Evolutionary conservation across 2,329 filamentous ascomycete genomes (phyloP).

Genomic region (Lecanicillium sp.): DNA sequence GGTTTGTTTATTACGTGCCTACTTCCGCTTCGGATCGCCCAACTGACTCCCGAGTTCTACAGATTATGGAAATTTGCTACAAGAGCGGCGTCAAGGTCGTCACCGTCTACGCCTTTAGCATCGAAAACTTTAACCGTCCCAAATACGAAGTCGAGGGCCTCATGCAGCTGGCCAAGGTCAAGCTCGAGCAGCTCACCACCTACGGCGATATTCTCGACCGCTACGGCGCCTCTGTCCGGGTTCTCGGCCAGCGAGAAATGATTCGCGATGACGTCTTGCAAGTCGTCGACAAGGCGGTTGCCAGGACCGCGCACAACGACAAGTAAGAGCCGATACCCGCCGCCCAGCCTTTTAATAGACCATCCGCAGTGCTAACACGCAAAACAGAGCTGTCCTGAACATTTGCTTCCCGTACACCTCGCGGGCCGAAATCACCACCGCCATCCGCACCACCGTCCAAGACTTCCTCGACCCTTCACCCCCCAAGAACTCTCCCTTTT

Average conservation of each 20-base stretch:
- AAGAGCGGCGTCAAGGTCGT: slow-evolving; percentile 95
- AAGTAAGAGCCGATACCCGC: slow-evolving; percentile 41
- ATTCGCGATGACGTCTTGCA: slow-evolving; percentile 82
- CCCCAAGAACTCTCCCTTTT: slow-evolving; percentile 65
- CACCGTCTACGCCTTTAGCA: slow-evolving; percentile 96
- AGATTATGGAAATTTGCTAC: slow-evolving; percentile 97
- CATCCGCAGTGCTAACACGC: slow-evolving; percentile 9
- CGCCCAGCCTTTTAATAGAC: neutral
- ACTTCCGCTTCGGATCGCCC: slow-evolving; percentile 4
- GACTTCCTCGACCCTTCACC: slow-evolving; percentile 72
- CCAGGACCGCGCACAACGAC: slow-evolving; percentile 80
- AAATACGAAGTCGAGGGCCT: slow-evolving; percentile 94
- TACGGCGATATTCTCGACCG: slow-evolving; percentile 89
- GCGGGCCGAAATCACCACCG: slow-evolving; percentile 86
- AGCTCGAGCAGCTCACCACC: slow-evolving; percentile 82
- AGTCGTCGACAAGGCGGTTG: slow-evolving; percentile 77
- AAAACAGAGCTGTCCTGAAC: slow-evolving; percentile 58
- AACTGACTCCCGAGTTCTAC: slow-evolving; percentile 12
- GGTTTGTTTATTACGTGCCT: slow-evolving; percentile 40
- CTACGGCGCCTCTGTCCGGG: slow-evolving; percentile 80
- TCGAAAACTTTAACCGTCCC: slow-evolving; percentile 97
- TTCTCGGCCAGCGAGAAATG: slow-evolving; percentile 77
- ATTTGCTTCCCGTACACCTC: slow-evolving; percentile 98
- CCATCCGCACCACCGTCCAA: slow-evolving; percentile 78
- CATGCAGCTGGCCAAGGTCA: slow-evolving; percentile 97